phyloP scores from a whole-genome alignment of 106 monocot genomes.

The Dioscorea zingiberensis region DNA sequence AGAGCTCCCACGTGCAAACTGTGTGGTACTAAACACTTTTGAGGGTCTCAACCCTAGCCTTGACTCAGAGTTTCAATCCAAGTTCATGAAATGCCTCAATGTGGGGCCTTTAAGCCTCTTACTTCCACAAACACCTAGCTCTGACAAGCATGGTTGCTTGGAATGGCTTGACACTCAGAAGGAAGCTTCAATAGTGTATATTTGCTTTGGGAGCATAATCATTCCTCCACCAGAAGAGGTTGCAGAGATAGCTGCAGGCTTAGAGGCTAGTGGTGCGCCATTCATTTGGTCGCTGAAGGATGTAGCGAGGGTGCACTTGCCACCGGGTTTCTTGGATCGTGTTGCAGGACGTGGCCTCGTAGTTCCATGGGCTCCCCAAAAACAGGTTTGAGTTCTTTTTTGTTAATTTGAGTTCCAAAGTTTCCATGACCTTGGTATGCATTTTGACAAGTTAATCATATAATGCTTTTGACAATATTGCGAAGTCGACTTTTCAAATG shows the following conservation, averaged over 20 bases:
- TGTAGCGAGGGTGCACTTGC: slow-evolving; percentile 7
- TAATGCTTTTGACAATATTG: too few relatives aligned
- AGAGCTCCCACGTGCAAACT: slow-evolving; percentile 26
- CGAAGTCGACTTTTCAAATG: too few relatives aligned
- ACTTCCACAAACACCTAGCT: not conserved
- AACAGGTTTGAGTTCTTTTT: too few relatives aligned
- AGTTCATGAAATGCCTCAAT: slow-evolving; percentile 25
- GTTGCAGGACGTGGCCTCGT: slow-evolving; percentile 19
- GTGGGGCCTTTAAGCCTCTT: slow-evolving; percentile 52
- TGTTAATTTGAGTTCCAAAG: too few relatives aligned
- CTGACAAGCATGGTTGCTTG: slow-evolving; percentile 31
- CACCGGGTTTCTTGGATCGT: slow-evolving; percentile 31
- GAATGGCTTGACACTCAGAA: slow-evolving; percentile 43
- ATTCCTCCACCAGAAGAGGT: slow-evolving; percentile 21
- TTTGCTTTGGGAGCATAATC: slow-evolving; percentile 46
- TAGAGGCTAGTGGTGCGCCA: slow-evolving; percentile 30
- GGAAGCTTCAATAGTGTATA: slow-evolving; percentile 28
- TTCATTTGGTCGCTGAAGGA: slow-evolving; percentile 63
- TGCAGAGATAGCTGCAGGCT: slow-evolving; percentile 26
- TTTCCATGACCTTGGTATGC: too few relatives aligned
- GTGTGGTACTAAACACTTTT: slow-evolving; percentile 48
- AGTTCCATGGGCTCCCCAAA: slow-evolving; percentile 50
- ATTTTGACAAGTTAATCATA: too few relatives aligned
- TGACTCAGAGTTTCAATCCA: slow-evolving; percentile 13
- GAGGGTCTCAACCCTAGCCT: slow-evolving; percentile 27